Evolutionary conservation across 1,139 yeast genomes (phyloP), one percentile per base, ranked within the genome.

Genomic region (Blastobotrys raffinosifermentans): DNA sequence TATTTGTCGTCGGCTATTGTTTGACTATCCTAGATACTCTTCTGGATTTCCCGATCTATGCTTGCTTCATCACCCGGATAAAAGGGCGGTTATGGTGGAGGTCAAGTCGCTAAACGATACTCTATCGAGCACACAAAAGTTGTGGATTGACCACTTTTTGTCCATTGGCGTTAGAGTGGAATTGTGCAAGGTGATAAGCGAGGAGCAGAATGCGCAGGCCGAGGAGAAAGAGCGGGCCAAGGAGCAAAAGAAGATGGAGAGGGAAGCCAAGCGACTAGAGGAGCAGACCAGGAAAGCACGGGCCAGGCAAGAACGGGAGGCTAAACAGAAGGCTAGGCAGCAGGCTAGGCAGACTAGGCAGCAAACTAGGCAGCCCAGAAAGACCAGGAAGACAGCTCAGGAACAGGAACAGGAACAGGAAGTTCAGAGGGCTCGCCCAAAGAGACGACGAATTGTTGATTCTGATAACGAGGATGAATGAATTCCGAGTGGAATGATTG

Each of bases 31-130:
- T n/a, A 48, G 47, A 13, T 50, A 55, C 29, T 40, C 49, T 9
- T 49, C 62, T 1, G 69, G 69, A 4, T 54, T 60, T 44, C 67
- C 68, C 0, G 69, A 64, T 40, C 44, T 64, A 34, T 60, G 63
- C 26, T 41, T 63, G 8, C 59, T 64, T 61, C 49, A 51, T 21
- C 37, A 43, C 1, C 47, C 40, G 3, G 23, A 35, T 29, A 32
- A n/a, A 33, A 36, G 34, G 26, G 48, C 54, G 19, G 48, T 48
- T 37, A 49, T 60, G 43, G 59, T 56, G 15, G 64, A 57, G 36
- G 68, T 64, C 29, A 64, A 64, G 40, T 60, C 66, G 1, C 62
- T 56, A 23, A 61, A 62, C 32, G 69, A 64, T 40, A 47, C 53
- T 1, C 46, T 64, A 19, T 57, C 64, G n/a, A 66, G 61, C 41